A percentile compares a stretch with the other conserved stretches of the same genome.
Conservation (phyloP, 208 protist genomes). For the Leishmania turanica region DNA sequence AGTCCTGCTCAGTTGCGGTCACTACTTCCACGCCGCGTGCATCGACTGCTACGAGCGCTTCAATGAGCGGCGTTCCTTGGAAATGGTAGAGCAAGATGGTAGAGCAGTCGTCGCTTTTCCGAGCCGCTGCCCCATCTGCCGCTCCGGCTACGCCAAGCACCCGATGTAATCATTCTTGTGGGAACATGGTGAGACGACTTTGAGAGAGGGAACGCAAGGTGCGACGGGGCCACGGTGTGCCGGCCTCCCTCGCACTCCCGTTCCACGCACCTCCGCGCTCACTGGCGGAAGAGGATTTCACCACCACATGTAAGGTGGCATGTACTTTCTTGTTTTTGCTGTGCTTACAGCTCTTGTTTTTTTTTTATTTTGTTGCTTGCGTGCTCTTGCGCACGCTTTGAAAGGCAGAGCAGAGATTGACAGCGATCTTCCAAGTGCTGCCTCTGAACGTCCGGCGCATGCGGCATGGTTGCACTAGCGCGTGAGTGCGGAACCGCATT, state of each 20-base stretch:
- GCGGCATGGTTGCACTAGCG: neutral
- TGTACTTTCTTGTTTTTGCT: neutral
- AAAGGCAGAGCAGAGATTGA: neutral
- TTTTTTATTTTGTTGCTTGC: neutral
- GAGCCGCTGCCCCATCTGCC: constrained; percentile 78
- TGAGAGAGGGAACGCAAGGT: too few relatives aligned
- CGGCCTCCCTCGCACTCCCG: neutral
- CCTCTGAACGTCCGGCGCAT: too few relatives aligned
- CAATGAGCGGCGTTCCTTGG: constrained; percentile 47
- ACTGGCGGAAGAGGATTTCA: neutral
- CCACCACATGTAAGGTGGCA: neutral
- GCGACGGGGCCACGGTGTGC: neutral
- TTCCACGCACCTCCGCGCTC: neutral
- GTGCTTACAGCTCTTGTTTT: neutral
- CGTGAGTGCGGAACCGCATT: neutral
- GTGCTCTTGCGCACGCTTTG: too few relatives aligned
- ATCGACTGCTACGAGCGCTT: constrained; percentile 77
- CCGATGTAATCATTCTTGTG: constrained; percentile 38
- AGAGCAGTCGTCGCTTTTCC: constrained; percentile 7
- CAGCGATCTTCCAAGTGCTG: neutral
- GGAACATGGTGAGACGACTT: neutral
- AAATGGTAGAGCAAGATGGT: constrained; percentile 2
- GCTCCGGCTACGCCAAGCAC: constrained; percentile 75
- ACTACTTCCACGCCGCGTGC: constrained; percentile 81
- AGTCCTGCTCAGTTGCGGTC: constrained; percentile 84